phyloP scores from a whole-genome alignment of 148 eudicot genomes.

The Arbutus unedo region DNA sequence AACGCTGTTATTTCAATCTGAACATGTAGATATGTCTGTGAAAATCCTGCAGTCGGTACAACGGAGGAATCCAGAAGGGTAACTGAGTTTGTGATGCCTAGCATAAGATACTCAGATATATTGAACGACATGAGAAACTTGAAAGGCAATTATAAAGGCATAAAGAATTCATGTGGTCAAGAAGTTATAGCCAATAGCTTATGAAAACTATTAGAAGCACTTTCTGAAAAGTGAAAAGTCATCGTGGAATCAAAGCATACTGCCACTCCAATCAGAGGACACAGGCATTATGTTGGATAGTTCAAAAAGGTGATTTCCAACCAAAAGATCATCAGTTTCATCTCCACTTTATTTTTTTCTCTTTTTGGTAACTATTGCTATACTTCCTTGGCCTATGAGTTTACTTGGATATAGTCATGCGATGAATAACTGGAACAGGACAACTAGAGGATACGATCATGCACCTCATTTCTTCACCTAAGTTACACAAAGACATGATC shows the following conservation, averaged over 20 bases:
- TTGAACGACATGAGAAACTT: background rate
- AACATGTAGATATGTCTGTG: background rate
- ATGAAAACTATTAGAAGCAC: background rate
- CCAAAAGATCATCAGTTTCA: background rate
- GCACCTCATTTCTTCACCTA: background rate
- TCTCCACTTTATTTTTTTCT: background rate
- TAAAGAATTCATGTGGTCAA: background rate
- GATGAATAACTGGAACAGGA: background rate
- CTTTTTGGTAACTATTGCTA: background rate
- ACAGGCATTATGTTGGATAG: background rate
- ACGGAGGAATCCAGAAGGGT: background rate
- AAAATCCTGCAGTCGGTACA: constrained; percentile 1
- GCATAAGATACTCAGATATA: background rate
- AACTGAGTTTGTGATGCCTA: background rate
- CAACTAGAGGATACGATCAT: background rate
- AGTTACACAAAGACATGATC: no score
- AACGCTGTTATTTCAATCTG: background rate
- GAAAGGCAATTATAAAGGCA: background rate
- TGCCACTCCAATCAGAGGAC: background rate
- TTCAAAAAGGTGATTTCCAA: background rate
- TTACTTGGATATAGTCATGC: background rate
- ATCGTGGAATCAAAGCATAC: background rate
- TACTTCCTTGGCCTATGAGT: background rate
- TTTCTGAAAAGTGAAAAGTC: constrained; percentile 9
- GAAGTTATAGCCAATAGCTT: background rate